Base-by-base conservation (phyloP, 2,329 filamentous ascomycete species). In the Pestalotiopsis sp. region DNA sequence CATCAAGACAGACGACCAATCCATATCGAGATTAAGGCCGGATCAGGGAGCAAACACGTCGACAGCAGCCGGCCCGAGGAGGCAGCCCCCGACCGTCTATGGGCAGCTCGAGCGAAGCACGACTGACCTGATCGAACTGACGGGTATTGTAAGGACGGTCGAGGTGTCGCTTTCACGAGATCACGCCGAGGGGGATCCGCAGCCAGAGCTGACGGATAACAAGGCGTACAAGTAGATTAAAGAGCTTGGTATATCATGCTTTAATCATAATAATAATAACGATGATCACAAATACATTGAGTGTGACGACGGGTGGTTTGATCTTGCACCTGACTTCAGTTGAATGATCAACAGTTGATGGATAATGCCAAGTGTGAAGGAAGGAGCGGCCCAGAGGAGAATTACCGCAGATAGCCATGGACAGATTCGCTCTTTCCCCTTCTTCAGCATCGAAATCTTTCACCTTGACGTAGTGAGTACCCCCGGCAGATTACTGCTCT, bases 101-200 rank as follows among this genome's bases (percentile, higher is more conserved):
- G 25, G 20, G 12, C 9, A 64, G 9, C 12, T 45, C 38, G 36
- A 39, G 25, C 25, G n/a, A 13, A 36, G 39, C 11, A 45, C 38
- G 12, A 64, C 38, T 27, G 61, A 64, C 36, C 39, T 39, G 14
- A 64, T 64, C 2, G 61, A 64, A 13, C 49, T 64, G 39, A 20
- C 61, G 9, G 61, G 61, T 13, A 64, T 64, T 49, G 39, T 39
- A 39, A 64, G 39, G 25, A 64, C 61, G 23, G 41, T 64, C n/a
- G 61, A 64, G 61, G 61, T 64, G 11, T 64, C 61, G 23, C 39
- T 64, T 4, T 64, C 61, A 39, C 36, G 61, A 12, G 61, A 64
- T 13, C 25, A 23, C 3, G 61, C 11, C 39, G 61, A 64, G 4
- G 17, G 45, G 61, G 39, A 17, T 5, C n/a, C 45, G 17, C 17